Evolutionary conservation across 495 filamentous ascomycete species (phyloP).

Genomic region (Penicillium simplicissimum): DNA sequence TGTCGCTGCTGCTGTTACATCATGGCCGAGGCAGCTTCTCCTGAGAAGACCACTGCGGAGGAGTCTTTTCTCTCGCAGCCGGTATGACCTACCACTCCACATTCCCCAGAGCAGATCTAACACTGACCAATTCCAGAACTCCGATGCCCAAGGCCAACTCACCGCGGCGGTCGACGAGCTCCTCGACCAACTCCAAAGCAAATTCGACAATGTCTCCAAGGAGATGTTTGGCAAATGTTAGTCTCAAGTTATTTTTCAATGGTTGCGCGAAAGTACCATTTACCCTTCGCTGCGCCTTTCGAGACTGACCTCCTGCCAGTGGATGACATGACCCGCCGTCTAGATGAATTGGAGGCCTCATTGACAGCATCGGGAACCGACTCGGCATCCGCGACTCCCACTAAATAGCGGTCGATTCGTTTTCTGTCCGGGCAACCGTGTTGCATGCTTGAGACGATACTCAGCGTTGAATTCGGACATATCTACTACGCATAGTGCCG

Average conservation of each 20-base stretch:
- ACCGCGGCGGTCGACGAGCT: slow-evolving; percentile 80
- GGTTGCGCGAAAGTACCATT: background rate
- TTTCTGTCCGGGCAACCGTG: background rate
- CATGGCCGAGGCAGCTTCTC: slow-evolving; percentile 27
- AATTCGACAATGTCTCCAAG: slow-evolving; percentile 76
- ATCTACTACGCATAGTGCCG: background rate
- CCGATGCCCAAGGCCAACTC: slow-evolving; percentile 60
- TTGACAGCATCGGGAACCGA: slow-evolving; percentile 25
- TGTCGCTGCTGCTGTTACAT: background rate
- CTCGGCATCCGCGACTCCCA: slow-evolving; percentile 20
- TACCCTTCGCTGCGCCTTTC: background rate
- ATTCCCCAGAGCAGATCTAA: background rate
- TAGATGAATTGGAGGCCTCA: slow-evolving; percentile 84
- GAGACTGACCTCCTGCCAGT: slow-evolving; percentile 51
- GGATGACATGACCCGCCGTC: slow-evolving; percentile 90
- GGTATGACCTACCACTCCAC: slow-evolving; percentile 14
- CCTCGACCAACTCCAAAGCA: slow-evolving; percentile 76
- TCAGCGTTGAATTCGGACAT: slow-evolving; percentile 1
- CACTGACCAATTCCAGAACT: slow-evolving; percentile 27
- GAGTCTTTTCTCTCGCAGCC: slow-evolving; percentile 30
- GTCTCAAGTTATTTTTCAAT: slow-evolving; percentile 26
- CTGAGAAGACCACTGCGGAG: slow-evolving; percentile 20
- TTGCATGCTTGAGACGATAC: slow-evolving; percentile 8
- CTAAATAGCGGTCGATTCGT: slow-evolving; percentile 20
- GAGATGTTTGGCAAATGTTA: slow-evolving; percentile 88